These are phyloP conservation scores for Actinidia arguta DNA, from an alignment of 179 eudicot species.

Conservation along the genomic window DNA sequence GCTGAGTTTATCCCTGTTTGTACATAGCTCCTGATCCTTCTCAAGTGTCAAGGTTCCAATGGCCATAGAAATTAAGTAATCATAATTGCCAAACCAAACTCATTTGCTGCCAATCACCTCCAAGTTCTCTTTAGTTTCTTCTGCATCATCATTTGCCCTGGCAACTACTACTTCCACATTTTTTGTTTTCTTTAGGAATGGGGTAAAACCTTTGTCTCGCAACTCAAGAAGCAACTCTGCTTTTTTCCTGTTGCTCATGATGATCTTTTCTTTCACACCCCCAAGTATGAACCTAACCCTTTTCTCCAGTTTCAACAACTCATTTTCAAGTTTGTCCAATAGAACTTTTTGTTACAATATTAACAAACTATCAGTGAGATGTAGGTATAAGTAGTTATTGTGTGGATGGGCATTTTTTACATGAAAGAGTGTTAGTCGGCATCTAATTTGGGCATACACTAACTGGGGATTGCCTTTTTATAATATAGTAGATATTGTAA, in stretches of 20 bases:
- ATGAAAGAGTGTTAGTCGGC: no score
- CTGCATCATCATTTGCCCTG: slow-evolving; percentile 54
- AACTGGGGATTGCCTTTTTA: no score
- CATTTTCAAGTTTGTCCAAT: slow-evolving; percentile 61
- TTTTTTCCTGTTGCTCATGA: slow-evolving; percentile 81
- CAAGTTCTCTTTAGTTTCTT: slow-evolving; percentile 38
- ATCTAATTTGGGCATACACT: no score
- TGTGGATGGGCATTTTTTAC: no score
- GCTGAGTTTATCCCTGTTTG: slow-evolving; percentile 60
- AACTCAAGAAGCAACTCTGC: slow-evolving; percentile 76
- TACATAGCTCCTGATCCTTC: slow-evolving; percentile 67
- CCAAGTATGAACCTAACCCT: slow-evolving; percentile 81
- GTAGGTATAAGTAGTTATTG: background rate
- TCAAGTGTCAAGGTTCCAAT: slow-evolving; percentile 78
- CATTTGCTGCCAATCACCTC: slow-evolving; percentile 27
- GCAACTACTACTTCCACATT: slow-evolving; percentile 52
- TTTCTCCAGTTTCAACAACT: slow-evolving; percentile 65
- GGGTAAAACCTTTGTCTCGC: slow-evolving; percentile 69
- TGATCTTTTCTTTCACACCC: slow-evolving; percentile 80
- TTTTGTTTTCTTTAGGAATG: slow-evolving; percentile 63
- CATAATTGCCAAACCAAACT: slow-evolving; percentile 61
- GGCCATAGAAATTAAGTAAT: slow-evolving; percentile 77
- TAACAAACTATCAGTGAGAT: background rate
- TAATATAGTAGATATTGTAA: no score
- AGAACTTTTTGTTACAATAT: slow-evolving; percentile 47